Conservation (phyloP, 2,329 filamentous ascomycete species). For the Fusarium subtropicale region DNA sequence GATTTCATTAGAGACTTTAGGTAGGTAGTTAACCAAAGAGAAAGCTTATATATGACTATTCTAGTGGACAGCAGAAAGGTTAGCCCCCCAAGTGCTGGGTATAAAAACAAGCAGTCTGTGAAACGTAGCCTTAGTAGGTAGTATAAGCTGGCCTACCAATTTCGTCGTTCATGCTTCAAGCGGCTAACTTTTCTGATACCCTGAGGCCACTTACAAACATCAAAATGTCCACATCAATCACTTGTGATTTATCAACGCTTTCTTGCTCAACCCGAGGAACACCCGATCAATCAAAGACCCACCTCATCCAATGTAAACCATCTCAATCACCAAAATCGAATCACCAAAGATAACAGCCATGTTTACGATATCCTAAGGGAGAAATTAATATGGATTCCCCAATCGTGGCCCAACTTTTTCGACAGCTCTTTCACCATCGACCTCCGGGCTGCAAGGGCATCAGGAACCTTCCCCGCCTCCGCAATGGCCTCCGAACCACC, state of each 20-base stretch:
- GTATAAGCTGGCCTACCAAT: too few relatives aligned
- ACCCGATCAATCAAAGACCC: conserved; percentile 40
- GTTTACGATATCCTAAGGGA: conserved; percentile 18
- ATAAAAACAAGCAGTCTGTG: too few relatives aligned
- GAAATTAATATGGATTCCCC: conserved; percentile 79
- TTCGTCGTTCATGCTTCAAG: too few relatives aligned
- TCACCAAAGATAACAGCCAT: conserved; percentile 9
- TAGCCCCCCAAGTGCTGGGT: too few relatives aligned
- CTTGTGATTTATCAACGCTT: background rate
- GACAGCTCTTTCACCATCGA: conserved; percentile 81
- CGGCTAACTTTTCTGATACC: too few relatives aligned
- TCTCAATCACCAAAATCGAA: conserved; percentile 19
- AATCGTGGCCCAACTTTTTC: conserved; percentile 80
- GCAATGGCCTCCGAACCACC: conserved; percentile 40
- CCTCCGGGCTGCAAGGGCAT: conserved; percentile 51
- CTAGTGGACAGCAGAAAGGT: too few relatives aligned
- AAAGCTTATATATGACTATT: too few relatives aligned
- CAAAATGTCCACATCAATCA: background rate
- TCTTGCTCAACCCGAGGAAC: conserved; percentile 38
- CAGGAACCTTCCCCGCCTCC: conserved; percentile 41
- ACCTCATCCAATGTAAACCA: conserved; percentile 23
- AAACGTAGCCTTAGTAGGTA: too few relatives aligned
- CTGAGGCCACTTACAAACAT: background rate
- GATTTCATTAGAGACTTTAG: too few relatives aligned
- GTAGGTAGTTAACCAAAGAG: too few relatives aligned